phyloP scores from a whole-genome alignment of 139 green algal genomes.

The Chlamydomonas asymmetrica region DNA sequence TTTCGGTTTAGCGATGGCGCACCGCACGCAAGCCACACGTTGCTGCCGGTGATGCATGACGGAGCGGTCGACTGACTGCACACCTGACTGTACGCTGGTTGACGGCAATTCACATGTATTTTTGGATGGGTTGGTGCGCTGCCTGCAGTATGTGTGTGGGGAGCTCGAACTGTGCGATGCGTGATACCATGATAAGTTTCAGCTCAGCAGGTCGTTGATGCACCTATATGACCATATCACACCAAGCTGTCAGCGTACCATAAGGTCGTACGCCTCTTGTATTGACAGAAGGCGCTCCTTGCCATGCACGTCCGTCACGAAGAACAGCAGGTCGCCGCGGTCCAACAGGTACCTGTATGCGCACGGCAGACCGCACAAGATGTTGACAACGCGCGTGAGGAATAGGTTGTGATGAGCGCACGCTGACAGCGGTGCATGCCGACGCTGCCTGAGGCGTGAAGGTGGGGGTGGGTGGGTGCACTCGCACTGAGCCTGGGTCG shows the following conservation, averaged over 20 bases:
- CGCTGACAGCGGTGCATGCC: background rate
- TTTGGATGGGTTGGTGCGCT: no score
- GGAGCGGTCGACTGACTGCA: background rate
- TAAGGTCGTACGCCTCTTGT: conserved; percentile 45
- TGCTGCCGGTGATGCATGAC: background rate
- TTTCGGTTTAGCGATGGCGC: background rate
- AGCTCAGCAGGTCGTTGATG: background rate
- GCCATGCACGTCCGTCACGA: conserved; percentile 16
- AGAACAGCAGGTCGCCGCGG: conserved; percentile 43
- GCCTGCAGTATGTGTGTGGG: background rate
- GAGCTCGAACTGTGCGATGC: background rate
- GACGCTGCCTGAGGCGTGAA: background rate
- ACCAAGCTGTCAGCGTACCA: conserved; percentile 13
- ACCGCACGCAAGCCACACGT: background rate
- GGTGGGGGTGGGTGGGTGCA: background rate
- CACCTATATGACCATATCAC: background rate
- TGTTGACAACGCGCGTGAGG: background rate
- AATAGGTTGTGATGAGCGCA: background rate
- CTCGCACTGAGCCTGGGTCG: background rate
- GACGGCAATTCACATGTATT: no score
- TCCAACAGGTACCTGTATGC: conserved; percentile 37
- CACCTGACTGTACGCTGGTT: no score
- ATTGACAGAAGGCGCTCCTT: conserved; percentile 36
- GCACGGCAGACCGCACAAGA: background rate
- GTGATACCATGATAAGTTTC: background rate